These are phyloP conservation scores for Debaryomyces udenii DNA, from an alignment of 1,139 yeast species.

Conservation along the genomic window DNA sequence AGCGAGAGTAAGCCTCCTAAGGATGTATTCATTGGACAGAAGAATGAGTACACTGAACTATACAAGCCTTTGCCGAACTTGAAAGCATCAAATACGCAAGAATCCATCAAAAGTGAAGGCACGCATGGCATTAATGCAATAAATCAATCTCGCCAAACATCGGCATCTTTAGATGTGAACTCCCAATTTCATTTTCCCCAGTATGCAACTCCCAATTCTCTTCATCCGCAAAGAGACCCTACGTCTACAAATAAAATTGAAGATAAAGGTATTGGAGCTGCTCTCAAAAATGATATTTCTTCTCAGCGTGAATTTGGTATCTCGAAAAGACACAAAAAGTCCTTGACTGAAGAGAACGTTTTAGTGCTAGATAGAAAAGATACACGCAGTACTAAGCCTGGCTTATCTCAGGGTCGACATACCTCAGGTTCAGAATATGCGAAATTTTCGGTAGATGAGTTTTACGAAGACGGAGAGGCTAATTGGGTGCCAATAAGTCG, in stretches of 20 bases:
- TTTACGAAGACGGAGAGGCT: conserved; percentile 35
- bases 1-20: background rate
- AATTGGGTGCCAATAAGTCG: conserved; percentile 39
- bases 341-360: conserved; percentile 16
- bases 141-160: background rate
- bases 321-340: conserved; percentile 1
- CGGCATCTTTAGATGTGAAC: conserved; percentile 20
- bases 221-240: no score
- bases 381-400: background rate
- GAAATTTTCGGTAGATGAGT: conserved; percentile 17
- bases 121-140: background rate
- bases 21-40: conserved; percentile 2
- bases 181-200: conserved; percentile 22
- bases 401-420: background rate
- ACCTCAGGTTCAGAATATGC: background rate
- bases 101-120: background rate
- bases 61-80: conserved; percentile 10
- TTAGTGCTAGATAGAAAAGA: conserved; percentile 15
- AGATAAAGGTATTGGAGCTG: no score
- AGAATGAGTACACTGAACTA: conserved; percentile 6
- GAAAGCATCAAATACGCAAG: background rate
- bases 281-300: no score
- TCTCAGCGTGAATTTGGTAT: no score
- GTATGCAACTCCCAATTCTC: background rate
- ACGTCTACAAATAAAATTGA: no score